phyloP scores from a whole-genome alignment of 1,139 yeast species.

The Lodderomyces elongisporus region DNA sequence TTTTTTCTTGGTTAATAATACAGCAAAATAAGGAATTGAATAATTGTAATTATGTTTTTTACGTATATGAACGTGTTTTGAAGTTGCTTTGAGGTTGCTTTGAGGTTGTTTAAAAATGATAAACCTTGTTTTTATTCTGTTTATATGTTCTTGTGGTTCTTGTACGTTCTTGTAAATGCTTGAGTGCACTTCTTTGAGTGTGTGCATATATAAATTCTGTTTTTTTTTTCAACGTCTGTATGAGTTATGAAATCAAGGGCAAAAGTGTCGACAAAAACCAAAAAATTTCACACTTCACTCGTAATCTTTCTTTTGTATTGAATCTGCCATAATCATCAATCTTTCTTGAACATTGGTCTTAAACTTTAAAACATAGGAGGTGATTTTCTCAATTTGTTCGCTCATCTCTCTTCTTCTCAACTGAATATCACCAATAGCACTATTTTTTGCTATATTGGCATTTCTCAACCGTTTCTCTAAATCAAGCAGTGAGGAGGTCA shows the following conservation, averaged over 20 bases:
- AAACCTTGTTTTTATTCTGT: too few species aligned
- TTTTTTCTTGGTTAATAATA: too few species aligned
- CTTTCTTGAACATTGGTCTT: conserved; percentile 61
- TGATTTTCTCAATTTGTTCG: conserved; percentile 50
- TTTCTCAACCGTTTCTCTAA: conserved; percentile 55
- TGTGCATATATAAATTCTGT: too few species aligned
- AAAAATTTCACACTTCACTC: too few species aligned
- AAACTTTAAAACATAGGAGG: conserved; percentile 57
- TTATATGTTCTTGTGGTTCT: background rate
- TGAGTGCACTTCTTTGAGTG: background rate
- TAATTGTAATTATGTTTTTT: too few species aligned
- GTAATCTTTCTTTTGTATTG: conserved; percentile 17
- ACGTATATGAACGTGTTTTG: too few species aligned
- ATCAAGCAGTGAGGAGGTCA: conserved; percentile 51
- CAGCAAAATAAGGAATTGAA: too few species aligned
- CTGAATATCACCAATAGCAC: conserved; percentile 43
- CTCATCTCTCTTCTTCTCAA: conserved; percentile 47
- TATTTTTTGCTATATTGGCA: conserved; percentile 51
- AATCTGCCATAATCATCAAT: conserved; percentile 50
- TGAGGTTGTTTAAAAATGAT: too few species aligned
- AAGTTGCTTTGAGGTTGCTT: too few species aligned
- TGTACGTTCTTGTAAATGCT: background rate
- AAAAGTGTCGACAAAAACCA: too few species aligned
- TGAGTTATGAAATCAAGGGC: too few species aligned
- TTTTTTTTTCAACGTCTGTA: too few species aligned